These are phyloP conservation scores for Prorocentrum cordatum DNA, from an alignment of 169 alveolate species.

Conservation along the genomic window DNA sequence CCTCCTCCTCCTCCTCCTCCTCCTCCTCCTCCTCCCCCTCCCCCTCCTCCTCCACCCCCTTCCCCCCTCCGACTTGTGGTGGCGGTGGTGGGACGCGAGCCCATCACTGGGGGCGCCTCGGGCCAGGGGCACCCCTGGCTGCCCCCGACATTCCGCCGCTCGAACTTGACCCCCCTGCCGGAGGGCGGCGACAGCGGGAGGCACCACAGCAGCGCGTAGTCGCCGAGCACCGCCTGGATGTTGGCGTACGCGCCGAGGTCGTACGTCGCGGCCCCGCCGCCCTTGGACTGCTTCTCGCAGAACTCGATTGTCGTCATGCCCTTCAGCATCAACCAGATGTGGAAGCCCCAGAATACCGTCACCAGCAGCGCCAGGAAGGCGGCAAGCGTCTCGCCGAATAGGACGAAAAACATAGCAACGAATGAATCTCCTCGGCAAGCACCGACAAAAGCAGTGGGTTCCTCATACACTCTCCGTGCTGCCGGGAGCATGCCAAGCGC, in stretches of 20 bases:
- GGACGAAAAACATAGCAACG: slow-evolving; percentile 76
- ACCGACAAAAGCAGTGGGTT: no score
- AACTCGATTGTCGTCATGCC: slow-evolving; percentile 83
- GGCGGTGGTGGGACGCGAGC: no score
- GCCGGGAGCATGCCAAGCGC: no score
- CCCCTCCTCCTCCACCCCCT: no score
- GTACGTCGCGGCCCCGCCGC: neutral
- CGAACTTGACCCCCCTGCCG: neutral
- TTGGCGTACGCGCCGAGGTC: neutral
- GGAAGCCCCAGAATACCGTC: slow-evolving; percentile 78
- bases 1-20: no score
- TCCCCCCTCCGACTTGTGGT: no score
- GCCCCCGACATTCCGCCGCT: no score
- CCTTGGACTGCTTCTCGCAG: slow-evolving; percentile 78
- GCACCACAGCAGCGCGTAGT: neutral
- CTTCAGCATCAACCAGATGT: slow-evolving; percentile 75
- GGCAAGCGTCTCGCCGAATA: slow-evolving; percentile 79
- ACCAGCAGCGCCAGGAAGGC: slow-evolving; percentile 75
- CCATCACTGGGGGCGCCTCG: no score
- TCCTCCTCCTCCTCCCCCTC: no score
- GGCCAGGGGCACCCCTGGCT: no score
- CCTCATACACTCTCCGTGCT: no score
- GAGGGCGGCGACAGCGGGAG: neutral
- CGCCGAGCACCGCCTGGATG: neutral
- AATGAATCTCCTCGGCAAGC: no score